These are phyloP conservation scores for Salvia miltiorrhiza DNA, from an alignment of 257 asterid genomes.

Conservation along the genomic window DNA sequence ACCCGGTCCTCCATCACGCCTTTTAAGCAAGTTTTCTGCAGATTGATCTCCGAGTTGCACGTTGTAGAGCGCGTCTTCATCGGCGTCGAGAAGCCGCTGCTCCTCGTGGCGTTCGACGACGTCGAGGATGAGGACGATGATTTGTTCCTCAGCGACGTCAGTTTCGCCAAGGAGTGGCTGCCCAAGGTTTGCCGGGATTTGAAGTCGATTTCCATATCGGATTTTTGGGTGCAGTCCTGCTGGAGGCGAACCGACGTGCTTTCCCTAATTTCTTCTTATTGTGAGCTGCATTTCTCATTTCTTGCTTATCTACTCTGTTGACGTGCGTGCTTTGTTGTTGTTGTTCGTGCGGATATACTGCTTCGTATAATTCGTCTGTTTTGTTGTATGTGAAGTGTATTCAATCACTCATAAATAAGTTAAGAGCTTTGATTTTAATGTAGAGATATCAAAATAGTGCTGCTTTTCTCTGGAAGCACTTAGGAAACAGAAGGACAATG, in stretches of 20 bases:
- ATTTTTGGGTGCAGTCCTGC: conserved; percentile 81
- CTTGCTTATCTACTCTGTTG: no score
- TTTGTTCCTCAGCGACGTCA: conserved; percentile 52
- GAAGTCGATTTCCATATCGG: conserved; percentile 52
- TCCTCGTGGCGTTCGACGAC: conserved; percentile 44
- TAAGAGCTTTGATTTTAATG: neutral
- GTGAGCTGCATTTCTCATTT: conserved; percentile 37
- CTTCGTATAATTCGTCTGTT: no score
- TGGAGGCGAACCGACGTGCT: conserved; percentile 63
- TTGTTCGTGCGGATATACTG: neutral
- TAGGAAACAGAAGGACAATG: no score
- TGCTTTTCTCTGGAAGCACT: no score
- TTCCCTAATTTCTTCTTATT: conserved; percentile 45
- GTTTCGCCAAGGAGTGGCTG: conserved; percentile 53
- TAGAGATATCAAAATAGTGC: no score
- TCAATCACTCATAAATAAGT: neutral
- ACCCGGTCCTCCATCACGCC: conserved; percentile 55
- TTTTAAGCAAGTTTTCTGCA: conserved; percentile 48
- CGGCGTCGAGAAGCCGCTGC: conserved; percentile 68
- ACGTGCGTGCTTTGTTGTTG: neutral
- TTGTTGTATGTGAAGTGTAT: no score
- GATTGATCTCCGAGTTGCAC: conserved; percentile 38
- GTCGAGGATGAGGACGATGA: conserved; percentile 66
- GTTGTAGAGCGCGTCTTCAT: conserved; percentile 46
- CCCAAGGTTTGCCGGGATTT: conserved; percentile 40